Evolutionary conservation across 176 grass and related monocot species (phyloP).

Genomic region (Cymbopogon citratus): DNA sequence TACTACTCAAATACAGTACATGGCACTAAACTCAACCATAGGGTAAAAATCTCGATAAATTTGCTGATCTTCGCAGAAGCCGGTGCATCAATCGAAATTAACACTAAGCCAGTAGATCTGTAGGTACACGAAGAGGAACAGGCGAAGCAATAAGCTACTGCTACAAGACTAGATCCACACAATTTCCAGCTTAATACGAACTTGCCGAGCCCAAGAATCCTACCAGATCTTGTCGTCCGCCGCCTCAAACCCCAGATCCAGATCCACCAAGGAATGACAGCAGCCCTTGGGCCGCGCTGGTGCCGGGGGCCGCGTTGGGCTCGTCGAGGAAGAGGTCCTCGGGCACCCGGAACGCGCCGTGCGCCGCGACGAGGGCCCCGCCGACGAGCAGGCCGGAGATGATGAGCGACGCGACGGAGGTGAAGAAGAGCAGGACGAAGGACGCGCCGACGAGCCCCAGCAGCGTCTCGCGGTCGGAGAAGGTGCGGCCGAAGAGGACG

Average conservation of each 20-base stretch:
- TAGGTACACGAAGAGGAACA: constrained; percentile 3
- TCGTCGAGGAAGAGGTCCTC: constrained; percentile 97
- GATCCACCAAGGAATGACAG: constrained; percentile 65
- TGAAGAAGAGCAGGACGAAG: constrained; percentile 70
- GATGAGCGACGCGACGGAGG: constrained; percentile 82
- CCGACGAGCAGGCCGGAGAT: constrained; percentile 82
- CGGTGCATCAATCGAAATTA: constrained; percentile 7
- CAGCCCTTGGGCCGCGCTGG: constrained; percentile 43
- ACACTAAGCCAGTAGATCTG: constrained; percentile 29
- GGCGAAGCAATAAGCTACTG: constrained; percentile 1
- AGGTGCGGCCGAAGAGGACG: constrained; percentile 81
- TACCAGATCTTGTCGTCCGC: constrained; percentile 44
- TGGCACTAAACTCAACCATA: constrained; percentile 15
- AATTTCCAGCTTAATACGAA: constrained; percentile 20
- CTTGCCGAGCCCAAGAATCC: constrained; percentile 14
- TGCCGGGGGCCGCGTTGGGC: constrained; percentile 29
- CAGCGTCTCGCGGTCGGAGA: constrained; percentile 93
- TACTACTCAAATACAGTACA: not conserved
- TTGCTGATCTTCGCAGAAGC: constrained; percentile 2
- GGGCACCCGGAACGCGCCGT: constrained; percentile 66
- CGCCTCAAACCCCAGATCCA: constrained; percentile 53
- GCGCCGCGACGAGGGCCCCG: constrained; percentile 55
- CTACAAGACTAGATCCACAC: constrained; percentile 32
- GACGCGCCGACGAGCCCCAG: constrained; percentile 58
- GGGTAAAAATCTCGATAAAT: constrained; percentile 22